Base-by-base conservation (phyloP, 495 filamentous ascomycete genomes). In the Penicillium coffeae region DNA sequence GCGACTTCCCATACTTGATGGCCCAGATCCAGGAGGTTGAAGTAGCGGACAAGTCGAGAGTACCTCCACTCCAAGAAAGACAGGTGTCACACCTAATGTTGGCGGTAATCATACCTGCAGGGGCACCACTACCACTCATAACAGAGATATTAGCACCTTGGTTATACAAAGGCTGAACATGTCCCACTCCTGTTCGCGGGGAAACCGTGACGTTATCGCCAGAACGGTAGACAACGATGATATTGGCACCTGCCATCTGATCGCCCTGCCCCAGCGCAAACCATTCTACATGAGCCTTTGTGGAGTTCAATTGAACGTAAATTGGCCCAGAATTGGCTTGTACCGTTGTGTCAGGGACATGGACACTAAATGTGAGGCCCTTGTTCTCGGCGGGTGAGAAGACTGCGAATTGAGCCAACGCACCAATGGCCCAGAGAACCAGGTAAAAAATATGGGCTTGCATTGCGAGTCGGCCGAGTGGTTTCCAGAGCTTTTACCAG, bases 171-270 rank as follows among this genome's bases (percentile, higher is more conserved):
- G 87, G 87, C 59, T 75, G 58, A 14, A 66, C 46, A 51, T 87
- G 71, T 3, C 75, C 77, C 12, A 57, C 63, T 14, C 79, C 80
- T 18, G 63, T 60, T n/a, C 86, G 77, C 2, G 83, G 75, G 15
- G 85, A 88, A 38, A 87, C 48, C 0, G 86, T 90, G 55, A 88
- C 72, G n/a, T 62, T 65, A 52, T 86, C 80, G 10, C 54, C 55
- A 3, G 80, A 78, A 14, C 78, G 63, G 62, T 88, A 89, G 51
- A 87, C 75, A 22, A 89, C 60, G 52, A 88, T 88, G 25, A 90
- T 86, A 52, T 80, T 82, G 13, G 86, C 68, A 13, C 76, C 81
- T 1, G 61, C 55, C 86, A 90, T 90, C 21, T 54, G 52, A 0
- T 46, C 52, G 12, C 86, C 86, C 35, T 84, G 82, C 7, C 84